Conservation (phyloP, 352 stramenopile species). For the Achlya hypogyna region DNA sequence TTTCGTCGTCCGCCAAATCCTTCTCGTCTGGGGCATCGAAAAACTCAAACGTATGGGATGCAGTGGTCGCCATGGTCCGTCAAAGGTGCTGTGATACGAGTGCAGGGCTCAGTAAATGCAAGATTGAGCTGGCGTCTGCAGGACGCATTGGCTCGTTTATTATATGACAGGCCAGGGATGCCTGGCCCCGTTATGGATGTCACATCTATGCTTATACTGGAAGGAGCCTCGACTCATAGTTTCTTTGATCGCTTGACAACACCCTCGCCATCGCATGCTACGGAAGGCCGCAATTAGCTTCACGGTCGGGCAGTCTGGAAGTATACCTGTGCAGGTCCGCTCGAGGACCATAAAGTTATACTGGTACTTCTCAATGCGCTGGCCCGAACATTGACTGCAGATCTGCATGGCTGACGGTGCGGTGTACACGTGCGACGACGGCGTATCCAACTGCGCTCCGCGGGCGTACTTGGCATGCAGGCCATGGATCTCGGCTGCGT, state of each 20-base stretch:
- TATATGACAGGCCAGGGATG: too few relatives aligned
- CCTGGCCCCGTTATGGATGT: too few relatives aligned
- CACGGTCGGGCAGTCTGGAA: not conserved
- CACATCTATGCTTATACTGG: too few relatives aligned
- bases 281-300: not conserved
- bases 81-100: not conserved
- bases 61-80: not conserved
- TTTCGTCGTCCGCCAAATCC: not conserved
- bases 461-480: slow-evolving; percentile 8
- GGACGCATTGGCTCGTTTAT: too few relatives aligned
- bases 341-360: slow-evolving; percentile 53
- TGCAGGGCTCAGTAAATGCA: not conserved
- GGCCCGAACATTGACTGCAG: slow-evolving; percentile 43
- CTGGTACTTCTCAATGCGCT: slow-evolving; percentile 43
- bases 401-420: slow-evolving; percentile 25
- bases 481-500: not conserved
- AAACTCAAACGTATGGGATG: not conserved
- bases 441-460: not conserved
- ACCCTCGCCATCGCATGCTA: slow-evolving; percentile 43
- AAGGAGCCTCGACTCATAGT: too few relatives aligned
- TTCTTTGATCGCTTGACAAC: too few relatives aligned
- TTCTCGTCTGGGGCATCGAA: too few relatives aligned
- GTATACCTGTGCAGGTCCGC: slow-evolving; percentile 33
- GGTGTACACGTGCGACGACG: not conserved
- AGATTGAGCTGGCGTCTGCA: too few relatives aligned